Evolutionary conservation across 768 basidiomycete species (phyloP).

Genomic region (Suillus sp.): DNA sequence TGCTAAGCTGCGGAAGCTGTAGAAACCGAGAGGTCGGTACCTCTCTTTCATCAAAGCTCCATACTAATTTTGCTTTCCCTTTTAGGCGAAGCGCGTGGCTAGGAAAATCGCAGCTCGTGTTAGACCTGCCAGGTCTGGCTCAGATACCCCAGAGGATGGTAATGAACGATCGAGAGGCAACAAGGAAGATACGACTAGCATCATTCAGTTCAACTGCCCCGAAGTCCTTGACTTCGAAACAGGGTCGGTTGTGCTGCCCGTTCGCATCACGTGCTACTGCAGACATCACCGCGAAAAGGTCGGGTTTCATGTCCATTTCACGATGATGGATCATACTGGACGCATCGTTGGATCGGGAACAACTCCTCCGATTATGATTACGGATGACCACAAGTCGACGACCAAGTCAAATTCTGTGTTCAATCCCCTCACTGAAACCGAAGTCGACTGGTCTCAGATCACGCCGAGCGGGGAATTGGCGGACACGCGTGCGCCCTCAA

Average conservation of each 20-base stretch:
- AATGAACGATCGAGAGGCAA: slow-evolving; percentile 44
- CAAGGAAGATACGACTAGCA: slow-evolving; percentile 73
- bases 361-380: slow-evolving; percentile 95
- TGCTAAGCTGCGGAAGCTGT: slow-evolving; percentile 86
- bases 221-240: slow-evolving; percentile 86
- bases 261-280: slow-evolving; percentile 97
- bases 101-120: slow-evolving; percentile 87
- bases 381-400: slow-evolving; percentile 96
- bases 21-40: slow-evolving; percentile 76
- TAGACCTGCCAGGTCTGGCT: slow-evolving; percentile 74
- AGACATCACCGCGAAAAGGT: slow-evolving; percentile 97
- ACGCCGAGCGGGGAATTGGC: slow-evolving; percentile 21
- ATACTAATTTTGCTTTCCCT: slow-evolving; percentile 17
- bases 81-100: slow-evolving; percentile 83
- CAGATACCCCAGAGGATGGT: slow-evolving; percentile 64
- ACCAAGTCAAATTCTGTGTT: slow-evolving; percentile 29
- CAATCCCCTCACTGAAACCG: slow-evolving; percentile 40
- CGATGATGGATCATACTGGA: slow-evolving; percentile 78
- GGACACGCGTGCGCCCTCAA: slow-evolving; percentile 46
- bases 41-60: slow-evolving; percentile 10
- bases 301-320: slow-evolving; percentile 90
- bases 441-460: slow-evolving; percentile 54
- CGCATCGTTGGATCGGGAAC: slow-evolving; percentile 78
- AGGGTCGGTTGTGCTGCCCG: slow-evolving; percentile 87
- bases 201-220: slow-evolving; percentile 95